Conservation (phyloP, 371 early-diverging fungal genomes). For the Thermomucor indicae-seudaticae region DNA sequence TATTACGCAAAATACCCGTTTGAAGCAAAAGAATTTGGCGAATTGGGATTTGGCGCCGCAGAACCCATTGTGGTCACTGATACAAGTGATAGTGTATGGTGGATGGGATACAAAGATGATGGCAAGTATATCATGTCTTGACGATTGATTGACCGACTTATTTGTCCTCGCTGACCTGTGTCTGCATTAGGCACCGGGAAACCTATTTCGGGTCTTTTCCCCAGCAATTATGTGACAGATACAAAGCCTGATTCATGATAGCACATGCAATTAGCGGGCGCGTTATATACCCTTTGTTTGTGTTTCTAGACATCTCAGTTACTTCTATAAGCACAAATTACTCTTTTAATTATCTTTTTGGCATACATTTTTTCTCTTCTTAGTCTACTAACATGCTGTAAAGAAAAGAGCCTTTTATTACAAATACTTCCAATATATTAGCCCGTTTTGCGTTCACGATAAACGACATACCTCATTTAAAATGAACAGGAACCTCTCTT, state of each 20-base stretch:
- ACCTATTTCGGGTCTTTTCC: conserved; percentile 51
- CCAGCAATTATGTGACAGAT: conserved; percentile 53
- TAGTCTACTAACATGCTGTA: too few relatives aligned
- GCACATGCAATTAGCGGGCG: too few relatives aligned
- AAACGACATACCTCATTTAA: too few relatives aligned
- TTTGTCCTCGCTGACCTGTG: too few relatives aligned
- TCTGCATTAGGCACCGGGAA: conserved; percentile 13
- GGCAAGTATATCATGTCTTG: conserved; percentile 19
- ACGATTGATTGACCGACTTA: neutral
- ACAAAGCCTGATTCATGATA: neutral
- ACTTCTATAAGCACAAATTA: too few relatives aligned
- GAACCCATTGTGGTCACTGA: conserved; percentile 73
- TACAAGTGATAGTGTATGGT: conserved; percentile 78
- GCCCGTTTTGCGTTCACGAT: too few relatives aligned
- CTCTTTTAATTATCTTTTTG: too few relatives aligned
- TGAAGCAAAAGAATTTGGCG: conserved; percentile 72
- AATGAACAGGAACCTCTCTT: too few relatives aligned
- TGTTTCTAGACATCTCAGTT: neutral
- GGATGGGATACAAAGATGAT: conserved; percentile 77
- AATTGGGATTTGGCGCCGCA: conserved; percentile 64
- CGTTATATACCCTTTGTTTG: neutral
- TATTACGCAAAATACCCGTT: conserved; percentile 74
- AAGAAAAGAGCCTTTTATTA: too few relatives aligned
- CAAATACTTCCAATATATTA: too few relatives aligned
- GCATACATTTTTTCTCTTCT: too few relatives aligned